Evolutionary conservation across 1,284 basidiomycete genomes (phyloP), one percentile per base, ranked within the genome.

Genomic region (Papiliotrema terrestris): DNA sequence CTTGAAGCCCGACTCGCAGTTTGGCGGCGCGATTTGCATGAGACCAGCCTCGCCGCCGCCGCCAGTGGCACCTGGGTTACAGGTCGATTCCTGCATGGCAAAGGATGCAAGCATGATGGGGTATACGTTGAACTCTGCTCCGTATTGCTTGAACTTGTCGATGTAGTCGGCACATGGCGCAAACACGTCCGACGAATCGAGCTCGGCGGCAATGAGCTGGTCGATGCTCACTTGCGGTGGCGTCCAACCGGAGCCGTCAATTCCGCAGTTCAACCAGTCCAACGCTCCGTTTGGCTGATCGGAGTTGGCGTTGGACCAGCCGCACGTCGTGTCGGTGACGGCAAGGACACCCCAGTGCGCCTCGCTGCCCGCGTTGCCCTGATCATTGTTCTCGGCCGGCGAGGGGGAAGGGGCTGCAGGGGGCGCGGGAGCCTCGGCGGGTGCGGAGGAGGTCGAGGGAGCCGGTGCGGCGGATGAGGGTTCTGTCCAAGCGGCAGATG

Each of bases 1-100:
- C 13, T 51, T 44, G 38, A 32, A 14, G 17, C 55, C 62, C 6
- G 60, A 56, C 25, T 72, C 80, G 66, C 90, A 94, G 75, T 93
- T 93, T 63, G 88, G 87, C 45, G 78, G 71, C 15, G 86, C 87
- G 64, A 92, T 81, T 75, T 94, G 90, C 89, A 93, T 92, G 52
- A 82, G 60, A 43, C 90, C 91, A 63, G 87, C 84, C 71, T 92
- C 91, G 51, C 89, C 88, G 11, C 80, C 87, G 23, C 85, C 87
- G 55, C 91, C 91, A 45, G 84, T 79, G 5, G 81, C 83, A n/a
- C 76, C 56, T 1, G 85, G 81, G 61, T 87, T 84, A 79, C 91
- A 94, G 45, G 81, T 78, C 42, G 83, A 84, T 74, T 88, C 87
- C 72, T 87, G 85, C 84, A 94, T 87, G 36, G 90, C 89, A 61